Evolutionary conservation across 2,329 filamentous ascomycete genomes (phyloP), one percentile per base, ranked within the genome.

Genomic region (Monosporascus sp.): DNA sequence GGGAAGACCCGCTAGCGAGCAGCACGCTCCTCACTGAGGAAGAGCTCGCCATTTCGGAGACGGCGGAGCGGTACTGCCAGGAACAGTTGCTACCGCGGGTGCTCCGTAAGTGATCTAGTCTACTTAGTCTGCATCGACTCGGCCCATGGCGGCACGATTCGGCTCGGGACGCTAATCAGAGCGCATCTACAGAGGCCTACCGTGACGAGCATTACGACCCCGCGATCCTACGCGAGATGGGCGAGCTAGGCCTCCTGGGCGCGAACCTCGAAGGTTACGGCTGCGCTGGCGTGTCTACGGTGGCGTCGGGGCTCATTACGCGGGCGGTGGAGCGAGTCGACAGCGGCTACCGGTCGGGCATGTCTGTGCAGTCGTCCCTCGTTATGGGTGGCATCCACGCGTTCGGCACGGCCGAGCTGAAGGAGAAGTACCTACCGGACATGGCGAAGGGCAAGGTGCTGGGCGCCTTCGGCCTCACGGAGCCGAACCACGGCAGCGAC

Each of bases 291-390:
- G 88, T 89, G 25, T 93, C 89, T 58, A 92, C 87, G 51, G 90
- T 96, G 46, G 91, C 91, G 8, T 88, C 87, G n/a, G 91, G 90
- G 22, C 75, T 96, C 58, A 96, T 96, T 70, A 95, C 90, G 20
- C 84, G 90, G 66, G 91, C 92, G 58, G 90, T 96, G 18, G 91
- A 96, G 72, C 83, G 90, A 53, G 89, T 96, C 27, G 91, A 96
- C 68, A 94, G 89, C 55, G 92, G 91, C 48, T 96, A 96, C 72
- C 83, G 92, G 54, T 95, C 90, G 48, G 91, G 89, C 59, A 95
- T 96, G 87, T 95, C 90, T 6, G 92, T 96, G 20, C 91, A 96
- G 70, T 93, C 89, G 55, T 94, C 91, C 1, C 77, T 96, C n/a
- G 89, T 87, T 22, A 96, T 96, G 92, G 91, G 90, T 22, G 90